Evolutionary conservation across 768 basidiomycete species (phyloP), one percentile per base, ranked within the genome.

Genomic region (Multifurca ochricompacta): DNA sequence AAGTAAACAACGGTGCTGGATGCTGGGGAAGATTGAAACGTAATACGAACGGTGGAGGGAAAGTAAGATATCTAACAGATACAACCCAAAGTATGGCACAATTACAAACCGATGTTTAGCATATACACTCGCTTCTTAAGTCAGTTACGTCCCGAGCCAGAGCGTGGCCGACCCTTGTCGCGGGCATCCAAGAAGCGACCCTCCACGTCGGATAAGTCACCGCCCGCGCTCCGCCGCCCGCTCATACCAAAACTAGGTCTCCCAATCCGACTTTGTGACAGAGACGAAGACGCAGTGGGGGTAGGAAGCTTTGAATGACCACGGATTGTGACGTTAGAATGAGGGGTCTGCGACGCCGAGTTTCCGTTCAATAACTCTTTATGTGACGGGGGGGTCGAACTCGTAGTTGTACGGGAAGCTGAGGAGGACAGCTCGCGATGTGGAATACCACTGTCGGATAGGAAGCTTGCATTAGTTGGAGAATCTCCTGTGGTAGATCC

Each of bases 401-500:
- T 48, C 25, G 47, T 14, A 4, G 41, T 14, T 25, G 28, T 32
- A 16, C 36, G 39, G 9, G 50, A 28, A n/a, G 46, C 11, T 11
- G 42, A 47, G 18, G 46, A 34, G 19, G 54, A 32, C 23, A 47
- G 23, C 10, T 52, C 47, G 21, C 45, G 60, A 40, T 34, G 52
- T n/a, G 52, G 32, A 14, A 62, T 37, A 35, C 50, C 56, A 16
- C 44, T 40, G 18, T 61, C 60, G 9, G 58, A 60, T 25, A 42
- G 16, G 43, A 51, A 51, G 37, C 44, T 34, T 18, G 30, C 14
- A 19, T 48, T 51, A 16, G 61, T 56, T 63, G 66, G 62, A 64
- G 66, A 64, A 66, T 58, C 61, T 60, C 55, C 52, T 46, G 74
- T 67, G 60, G 71, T 75, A 11, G 77, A 69, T 45, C 82, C 81